A percentile compares a stretch with the other conserved stretches of the same genome.
Evolutionary conservation across 2,329 filamentous ascomycete genomes (phyloP).

Genomic region (Pezicula neosporulosa): DNA sequence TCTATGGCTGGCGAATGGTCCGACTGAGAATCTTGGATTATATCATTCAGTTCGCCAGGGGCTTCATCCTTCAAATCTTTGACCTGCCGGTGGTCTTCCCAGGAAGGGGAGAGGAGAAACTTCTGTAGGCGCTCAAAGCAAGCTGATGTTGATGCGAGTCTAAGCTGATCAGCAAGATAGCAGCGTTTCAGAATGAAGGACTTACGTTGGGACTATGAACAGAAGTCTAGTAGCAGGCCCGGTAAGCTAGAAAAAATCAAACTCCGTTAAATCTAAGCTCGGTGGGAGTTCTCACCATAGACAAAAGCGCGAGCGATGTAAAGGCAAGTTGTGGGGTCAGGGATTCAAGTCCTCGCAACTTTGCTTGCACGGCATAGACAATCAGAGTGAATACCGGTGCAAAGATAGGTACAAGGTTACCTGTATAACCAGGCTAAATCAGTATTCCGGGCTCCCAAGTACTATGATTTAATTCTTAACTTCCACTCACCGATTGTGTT

Average conservation of each 20-base stretch:
- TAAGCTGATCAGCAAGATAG: not conserved
- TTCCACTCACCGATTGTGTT: no score
- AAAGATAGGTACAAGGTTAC: not conserved
- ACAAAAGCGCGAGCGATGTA: conserved; percentile 3
- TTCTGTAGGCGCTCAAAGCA: conserved; percentile 8
- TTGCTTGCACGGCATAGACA: conserved; percentile 4
- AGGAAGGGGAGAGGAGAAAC: not conserved
- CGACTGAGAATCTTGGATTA: not conserved
- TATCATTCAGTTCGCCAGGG: not conserved
- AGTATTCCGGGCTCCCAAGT: not conserved
- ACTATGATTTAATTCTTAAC: no score
- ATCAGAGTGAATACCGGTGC: conserved; percentile 1
- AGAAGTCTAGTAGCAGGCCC: conserved; percentile 2
- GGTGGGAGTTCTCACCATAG: not conserved
- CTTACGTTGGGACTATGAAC: not conserved
- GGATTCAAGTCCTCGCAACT: not conserved
- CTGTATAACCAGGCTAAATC: not conserved
- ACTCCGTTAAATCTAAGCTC: no score
- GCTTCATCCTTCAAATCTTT: not conserved
- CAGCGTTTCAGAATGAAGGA: no score
- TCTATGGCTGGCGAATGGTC: no score
- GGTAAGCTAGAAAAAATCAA: not conserved
- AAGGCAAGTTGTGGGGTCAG: conserved; percentile 3
- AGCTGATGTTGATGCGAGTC: not conserved
- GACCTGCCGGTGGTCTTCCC: not conserved